These are phyloP conservation scores for Beauveria bassiana DNA, from an alignment of 2,329 filamentous ascomycete genomes.

Conservation along the genomic window DNA sequence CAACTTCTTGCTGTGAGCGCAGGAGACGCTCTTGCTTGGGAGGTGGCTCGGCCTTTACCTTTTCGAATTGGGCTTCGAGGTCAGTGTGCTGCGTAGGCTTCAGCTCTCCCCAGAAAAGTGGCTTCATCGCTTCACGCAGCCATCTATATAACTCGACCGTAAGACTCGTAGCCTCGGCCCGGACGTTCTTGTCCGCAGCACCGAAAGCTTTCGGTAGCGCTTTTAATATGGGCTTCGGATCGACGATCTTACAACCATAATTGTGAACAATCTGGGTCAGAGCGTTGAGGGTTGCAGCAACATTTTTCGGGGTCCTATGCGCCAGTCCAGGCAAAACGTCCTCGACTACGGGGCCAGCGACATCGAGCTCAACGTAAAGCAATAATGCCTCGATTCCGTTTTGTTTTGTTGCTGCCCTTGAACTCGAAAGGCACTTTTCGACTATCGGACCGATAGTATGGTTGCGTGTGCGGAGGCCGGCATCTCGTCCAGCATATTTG, in stretches of 20 bases:
- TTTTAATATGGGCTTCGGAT: conserved; percentile 88
- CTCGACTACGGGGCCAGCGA: conserved; percentile 77
- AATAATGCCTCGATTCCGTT: conserved; percentile 80
- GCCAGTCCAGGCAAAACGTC: conserved; percentile 76
- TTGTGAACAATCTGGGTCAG: conserved; percentile 83
- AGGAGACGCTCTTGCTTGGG: conserved; percentile 89
- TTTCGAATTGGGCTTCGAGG: conserved; percentile 88
- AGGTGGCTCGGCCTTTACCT: conserved; percentile 75
- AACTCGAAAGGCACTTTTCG: conserved; percentile 86
- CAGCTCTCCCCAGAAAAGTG: conserved; percentile 91
- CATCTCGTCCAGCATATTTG: conserved; percentile 78
- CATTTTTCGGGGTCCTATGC: conserved; percentile 86
- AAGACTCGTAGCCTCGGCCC: conserved; percentile 84
- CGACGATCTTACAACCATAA: conserved; percentile 88
- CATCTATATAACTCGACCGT: conserved; percentile 94
- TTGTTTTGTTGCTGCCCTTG: conserved; percentile 80
- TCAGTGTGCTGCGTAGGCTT: conserved; percentile 95
- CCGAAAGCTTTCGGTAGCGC: conserved; percentile 82
- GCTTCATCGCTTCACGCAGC: conserved; percentile 96
- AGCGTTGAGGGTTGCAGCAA: conserved; percentile 62
- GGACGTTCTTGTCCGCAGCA: conserved; percentile 96
- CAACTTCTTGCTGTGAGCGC: conserved; percentile 79
- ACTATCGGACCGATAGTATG: conserved; percentile 70
- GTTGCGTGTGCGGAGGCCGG: conserved; percentile 68
- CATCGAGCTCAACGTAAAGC: conserved; percentile 84